Evolutionary conservation across 805 yeast species (phyloP), one percentile per base, ranked within the genome.

Genomic region (Myxozyma mucilagina): DNA sequence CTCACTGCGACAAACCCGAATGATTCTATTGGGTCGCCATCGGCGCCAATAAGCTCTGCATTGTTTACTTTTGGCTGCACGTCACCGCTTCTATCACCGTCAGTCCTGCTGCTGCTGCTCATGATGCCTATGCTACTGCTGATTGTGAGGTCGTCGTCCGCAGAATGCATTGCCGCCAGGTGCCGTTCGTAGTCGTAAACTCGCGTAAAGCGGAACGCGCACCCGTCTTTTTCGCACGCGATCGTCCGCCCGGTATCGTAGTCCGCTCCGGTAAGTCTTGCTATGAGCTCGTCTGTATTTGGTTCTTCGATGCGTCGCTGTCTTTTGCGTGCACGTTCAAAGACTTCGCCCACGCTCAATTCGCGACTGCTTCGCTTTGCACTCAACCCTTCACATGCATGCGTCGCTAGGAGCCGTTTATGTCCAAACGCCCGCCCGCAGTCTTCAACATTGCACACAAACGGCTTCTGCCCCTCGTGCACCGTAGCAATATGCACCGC

Each of bases 401-500:
- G 69, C 31, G 63, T 63, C 35, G 56, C 54, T 47, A 58, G 41
- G 18, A 66, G 53, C 6, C 64, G 64, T 39, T 64, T 63, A 36
- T 67, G 67, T 6, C 69, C 71, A 52, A 67, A 68, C 51, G 65
- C 57, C 32, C 42, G 44, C 35, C 47, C 66, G 44, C 71, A 68
- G 18, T 49, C 63, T 13, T 41, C 57, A 7, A 31, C 39, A 5
- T 51, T 47, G 39, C 71, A 68, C 32, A n/a, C 56, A 56, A 68
- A 68, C 48, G 70, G 69, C 35, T 59, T 43, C 35, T n/a, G 31
- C 10, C 62, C 62, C 36, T 56, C 65, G 57, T 68, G 71, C 36
- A 63, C 69, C 14, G 71, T 63, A 31, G 53, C 39, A 3, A 48
- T n/a, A 39, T 90, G 97, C 0, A 73, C 72, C 0, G 83, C 68